Base-by-base conservation (phyloP, 495 filamentous ascomycete species). In the Aspergillus bridgeri region DNA sequence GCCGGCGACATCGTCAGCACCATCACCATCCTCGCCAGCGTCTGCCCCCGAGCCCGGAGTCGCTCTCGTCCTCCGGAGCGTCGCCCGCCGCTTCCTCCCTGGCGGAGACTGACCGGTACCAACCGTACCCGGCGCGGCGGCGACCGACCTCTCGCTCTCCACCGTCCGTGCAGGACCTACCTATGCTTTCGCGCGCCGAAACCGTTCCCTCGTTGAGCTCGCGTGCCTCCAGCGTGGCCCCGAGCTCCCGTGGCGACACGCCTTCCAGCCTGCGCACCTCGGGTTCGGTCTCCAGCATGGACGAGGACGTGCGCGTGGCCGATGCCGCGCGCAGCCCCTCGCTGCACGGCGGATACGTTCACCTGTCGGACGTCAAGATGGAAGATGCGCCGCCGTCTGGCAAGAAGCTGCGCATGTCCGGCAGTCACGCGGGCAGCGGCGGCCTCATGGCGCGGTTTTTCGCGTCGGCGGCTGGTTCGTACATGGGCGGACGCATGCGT, bases 161-260 rank as follows among this genome's bases (percentile, higher is more conserved):
- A 8, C 80, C 80, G 1, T 79, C 77, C 17, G 66, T 76, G 38
- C 71, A 76, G 22, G 77, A 79, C 54, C 69, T 83, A 0, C 80
- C 80, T 11, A 65, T 53, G 6, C 69, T 83, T 2, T 78, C 79
- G 0, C 78, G 74, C 17, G 71, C 76, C 0, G 71, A 77, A 47
- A 78, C 73, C 1, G 65, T 72, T 54, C 79, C 66, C 44, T 77
- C 79, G 24, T 61, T 78, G 19, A 67, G 74, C 58, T 80, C 78
- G 45, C 78, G 77, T 13, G 83, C 70, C 56, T 88, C 71, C 55
- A 74, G 79, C 59, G 19, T 78, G 19, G 71, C 74, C 6, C 68
- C 75, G 18, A 77, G 71, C 60, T 72, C 72, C 22, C 69, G 72
- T 11, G 73, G 70, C 45, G 61, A 48, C 46, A 77, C 75, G 5